A percentile compares a stretch with the other conserved stretches of the same genome.
phyloP scores from a whole-genome alignment of 257 asterid species.

The Solanum lycopersicoides region DNA sequence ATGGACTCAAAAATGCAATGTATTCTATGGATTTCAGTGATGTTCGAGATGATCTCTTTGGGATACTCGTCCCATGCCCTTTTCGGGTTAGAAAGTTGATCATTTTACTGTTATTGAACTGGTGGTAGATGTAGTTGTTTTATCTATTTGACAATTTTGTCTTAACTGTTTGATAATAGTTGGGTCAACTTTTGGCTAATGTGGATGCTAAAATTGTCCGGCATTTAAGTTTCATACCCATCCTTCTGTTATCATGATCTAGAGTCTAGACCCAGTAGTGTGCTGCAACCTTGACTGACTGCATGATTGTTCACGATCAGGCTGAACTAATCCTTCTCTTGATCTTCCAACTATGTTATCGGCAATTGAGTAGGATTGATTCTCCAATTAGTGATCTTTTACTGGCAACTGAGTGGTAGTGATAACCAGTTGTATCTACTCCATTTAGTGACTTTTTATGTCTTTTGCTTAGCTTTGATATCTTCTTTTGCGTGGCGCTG shows the following conservation, averaged over 20 bases:
- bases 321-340: not conserved
- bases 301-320: not conserved
- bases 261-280: not conserved
- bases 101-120: not conserved
- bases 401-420: not conserved
- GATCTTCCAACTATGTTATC: not conserved
- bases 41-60: constrained; percentile 72
- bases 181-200: not conserved
- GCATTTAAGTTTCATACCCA: not conserved
- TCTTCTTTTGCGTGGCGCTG: not conserved
- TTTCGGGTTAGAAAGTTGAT: constrained; percentile 52
- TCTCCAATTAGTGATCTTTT: not conserved
- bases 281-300: not conserved
- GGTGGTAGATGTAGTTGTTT: not conserved
- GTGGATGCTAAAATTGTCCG: not conserved
- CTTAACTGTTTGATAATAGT: not conserved
- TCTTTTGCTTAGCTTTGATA: not conserved
- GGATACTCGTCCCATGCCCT: constrained; percentile 62
- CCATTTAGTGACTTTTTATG: not conserved
- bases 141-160: not conserved
- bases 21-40: constrained; percentile 45
- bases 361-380: not conserved
- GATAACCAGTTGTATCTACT: not conserved
- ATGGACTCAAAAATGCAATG: constrained; percentile 67
- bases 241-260: not conserved